Percentiles rank a stretch among this genome's conserved stretches.
Evolutionary conservation across 345 rosid genomes (phyloP).

Genomic region (Cardiospermum halicacabum): DNA sequence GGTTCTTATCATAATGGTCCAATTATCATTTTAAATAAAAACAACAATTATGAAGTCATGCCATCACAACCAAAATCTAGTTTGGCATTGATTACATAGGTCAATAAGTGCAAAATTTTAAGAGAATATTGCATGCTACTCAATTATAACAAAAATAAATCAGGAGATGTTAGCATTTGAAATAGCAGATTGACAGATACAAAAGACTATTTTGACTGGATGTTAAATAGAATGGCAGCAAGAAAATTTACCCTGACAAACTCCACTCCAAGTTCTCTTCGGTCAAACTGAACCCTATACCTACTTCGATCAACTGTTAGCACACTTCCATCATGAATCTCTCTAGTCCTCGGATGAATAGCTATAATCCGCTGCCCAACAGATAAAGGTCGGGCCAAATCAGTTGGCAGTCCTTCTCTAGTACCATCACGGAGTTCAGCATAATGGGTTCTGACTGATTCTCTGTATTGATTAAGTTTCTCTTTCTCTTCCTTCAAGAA

Average conservation of each 20-base stretch:
- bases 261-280: conserved; percentile 63
- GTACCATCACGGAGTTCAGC: conserved; percentile 58
- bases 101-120: not conserved
- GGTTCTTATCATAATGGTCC: too few relatives aligned
- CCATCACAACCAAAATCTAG: not conserved
- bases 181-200: not conserved
- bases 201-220: not conserved
- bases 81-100: not conserved
- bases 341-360: conserved; percentile 67
- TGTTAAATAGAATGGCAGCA: conserved; percentile 3
- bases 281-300: conserved; percentile 61
- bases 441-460: conserved; percentile 72
- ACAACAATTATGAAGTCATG: not conserved
- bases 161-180: not conserved
- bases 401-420: conserved; percentile 80
- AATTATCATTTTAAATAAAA: not conserved
- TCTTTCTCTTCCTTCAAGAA: conserved; percentile 79
- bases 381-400: conserved; percentile 67
- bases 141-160: not conserved
- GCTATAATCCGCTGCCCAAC: conserved; percentile 72
- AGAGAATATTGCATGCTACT: not conserved
- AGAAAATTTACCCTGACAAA: conserved; percentile 54
- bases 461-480: conserved; percentile 66
- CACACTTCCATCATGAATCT: conserved; percentile 71
- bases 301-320: conserved; percentile 62